These are phyloP conservation scores for Sporobolomyces roseus DNA, from an alignment of 768 basidiomycete genomes.

Conservation along the genomic window DNA sequence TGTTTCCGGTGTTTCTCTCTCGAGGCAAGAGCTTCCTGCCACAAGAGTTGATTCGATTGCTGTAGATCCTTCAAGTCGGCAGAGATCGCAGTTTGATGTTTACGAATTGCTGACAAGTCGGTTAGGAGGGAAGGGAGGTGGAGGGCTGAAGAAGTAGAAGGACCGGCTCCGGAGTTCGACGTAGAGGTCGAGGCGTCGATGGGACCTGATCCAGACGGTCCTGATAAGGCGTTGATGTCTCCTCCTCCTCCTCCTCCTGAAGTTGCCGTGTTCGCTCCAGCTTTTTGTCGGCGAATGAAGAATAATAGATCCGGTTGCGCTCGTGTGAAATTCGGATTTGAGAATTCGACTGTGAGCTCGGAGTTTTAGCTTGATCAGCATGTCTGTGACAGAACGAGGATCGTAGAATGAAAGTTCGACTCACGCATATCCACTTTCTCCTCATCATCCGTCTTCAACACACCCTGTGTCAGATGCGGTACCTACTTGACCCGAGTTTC, in stretches of 20 bases:
- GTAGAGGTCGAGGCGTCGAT: neutral
- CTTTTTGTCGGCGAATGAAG: constrained; percentile 82
- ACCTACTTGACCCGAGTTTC: constrained; percentile 48
- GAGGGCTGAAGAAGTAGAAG: constrained; percentile 19
- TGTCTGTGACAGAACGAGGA: neutral
- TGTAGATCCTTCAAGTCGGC: constrained; percentile 83
- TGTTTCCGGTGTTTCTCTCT: constrained; percentile 82
- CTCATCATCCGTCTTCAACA: constrained; percentile 74
- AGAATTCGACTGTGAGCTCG: constrained; percentile 64
- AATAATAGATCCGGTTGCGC: constrained; percentile 77
- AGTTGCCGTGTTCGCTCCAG: too few species aligned
- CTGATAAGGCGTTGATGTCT: constrained; percentile 3
- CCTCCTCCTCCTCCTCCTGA: too few species aligned
- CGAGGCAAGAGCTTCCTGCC: constrained; percentile 80
- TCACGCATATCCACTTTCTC: constrained; percentile 62
- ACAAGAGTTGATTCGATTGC: constrained; percentile 78
- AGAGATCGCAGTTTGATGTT: constrained; percentile 88
- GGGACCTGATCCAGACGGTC: constrained; percentile 3
- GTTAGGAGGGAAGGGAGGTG: constrained; percentile 71
- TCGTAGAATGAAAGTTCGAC: neutral
- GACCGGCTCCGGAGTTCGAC: too few species aligned
- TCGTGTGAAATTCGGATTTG: constrained; percentile 69
- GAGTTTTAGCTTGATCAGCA: too few species aligned
- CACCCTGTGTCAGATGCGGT: constrained; percentile 91
- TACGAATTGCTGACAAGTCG: constrained; percentile 79